Base-by-base conservation (phyloP, 2,329 filamentous ascomycete species). In the Beauveria sp. region DNA sequence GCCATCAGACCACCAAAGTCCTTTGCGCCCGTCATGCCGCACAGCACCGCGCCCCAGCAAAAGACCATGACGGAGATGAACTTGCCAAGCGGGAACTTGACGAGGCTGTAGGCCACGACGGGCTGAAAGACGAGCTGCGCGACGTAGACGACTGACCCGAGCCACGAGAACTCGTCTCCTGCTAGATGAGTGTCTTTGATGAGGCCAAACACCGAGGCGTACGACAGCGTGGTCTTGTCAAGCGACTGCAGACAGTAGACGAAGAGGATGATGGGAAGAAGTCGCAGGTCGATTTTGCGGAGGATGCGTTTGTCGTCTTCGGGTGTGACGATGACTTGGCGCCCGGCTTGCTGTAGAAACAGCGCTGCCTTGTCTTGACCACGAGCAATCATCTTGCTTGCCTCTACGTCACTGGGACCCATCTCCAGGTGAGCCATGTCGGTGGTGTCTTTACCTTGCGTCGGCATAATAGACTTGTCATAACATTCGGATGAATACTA, bases 181-280 rank as follows among this genome's bases (percentile, higher is more conserved):
- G 71, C 66, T 4, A 86, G 71, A n/a, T 75, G 65, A 0, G 80
- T 77, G 66, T 86, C 82, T 12, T 78, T 69, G 0, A 77, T 75
- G 42, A 88, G 77, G 16, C 82, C 82, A 78, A 88, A 87, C 66
- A 88, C 85, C n/a, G 81, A 82, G 0, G 83, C 83, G 78, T 79
- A 88, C 1, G 79, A 82, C 65, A 88, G 75, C 0, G 69, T 70
- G 0, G 66, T 70, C 60, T 72, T 72, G 45, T 72, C 70, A 7
- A 72, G 67, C 0, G 67, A 67, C 58, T 70, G 69, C 26, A 63
- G 69, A 49, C 65, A 84, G 70, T 86, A 86, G 6, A 81, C 80
- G 1, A 78, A 76, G 1, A 84, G 74, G 7, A 84, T 69, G 5
- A 84, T 71, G 6, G 79, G 78, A 1, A 84, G 72, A 8, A 85